phyloP scores from a whole-genome alignment of 139 green algal genomes.

The Diplosphaera chodatii region DNA sequence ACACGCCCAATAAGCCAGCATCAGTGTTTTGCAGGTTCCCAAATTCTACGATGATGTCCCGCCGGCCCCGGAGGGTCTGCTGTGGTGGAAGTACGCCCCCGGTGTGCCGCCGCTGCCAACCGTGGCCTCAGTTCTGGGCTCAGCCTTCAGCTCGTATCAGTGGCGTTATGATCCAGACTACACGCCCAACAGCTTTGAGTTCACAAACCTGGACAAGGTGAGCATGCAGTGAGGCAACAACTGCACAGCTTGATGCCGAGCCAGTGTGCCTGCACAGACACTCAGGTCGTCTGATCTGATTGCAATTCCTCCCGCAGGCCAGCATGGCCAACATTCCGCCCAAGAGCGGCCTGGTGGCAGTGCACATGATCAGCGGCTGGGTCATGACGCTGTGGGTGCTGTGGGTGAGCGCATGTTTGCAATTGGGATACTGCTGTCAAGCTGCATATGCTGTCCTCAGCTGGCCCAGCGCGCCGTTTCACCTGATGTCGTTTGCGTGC shows the following conservation, averaged over 20 bases:
- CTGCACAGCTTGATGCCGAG: not conserved
- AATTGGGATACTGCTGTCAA: no score
- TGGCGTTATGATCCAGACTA: slow-evolving; percentile 24
- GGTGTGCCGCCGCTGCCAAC: slow-evolving; percentile 18
- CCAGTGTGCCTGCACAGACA: not conserved
- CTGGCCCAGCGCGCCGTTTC: no score
- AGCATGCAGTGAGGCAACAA: no score
- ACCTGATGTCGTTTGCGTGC: not conserved
- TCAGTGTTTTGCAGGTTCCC: slow-evolving; percentile 15
- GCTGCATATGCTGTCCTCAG: no score
- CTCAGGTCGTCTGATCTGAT: not conserved
- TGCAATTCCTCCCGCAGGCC: slow-evolving; percentile 7
- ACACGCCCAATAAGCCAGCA: no score
- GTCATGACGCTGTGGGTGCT: slow-evolving; percentile 41
- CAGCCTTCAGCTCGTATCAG: not conserved
- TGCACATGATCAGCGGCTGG: slow-evolving; percentile 49
- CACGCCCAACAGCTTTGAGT: slow-evolving; percentile 21
- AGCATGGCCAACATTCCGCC: slow-evolving; percentile 48
- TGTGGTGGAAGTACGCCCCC: slow-evolving; percentile 34
- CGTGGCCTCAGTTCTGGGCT: not conserved
- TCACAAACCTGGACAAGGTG: slow-evolving; percentile 31
- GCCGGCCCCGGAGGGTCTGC: slow-evolving; percentile 29
- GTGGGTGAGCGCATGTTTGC: slow-evolving; percentile 15
- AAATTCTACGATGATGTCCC: slow-evolving; percentile 24
- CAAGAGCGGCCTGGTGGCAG: slow-evolving; percentile 33